These are phyloP conservation scores for Penicillium subrubescens DNA, from an alignment of 495 filamentous ascomycete genomes.

Conservation along the genomic window DNA sequence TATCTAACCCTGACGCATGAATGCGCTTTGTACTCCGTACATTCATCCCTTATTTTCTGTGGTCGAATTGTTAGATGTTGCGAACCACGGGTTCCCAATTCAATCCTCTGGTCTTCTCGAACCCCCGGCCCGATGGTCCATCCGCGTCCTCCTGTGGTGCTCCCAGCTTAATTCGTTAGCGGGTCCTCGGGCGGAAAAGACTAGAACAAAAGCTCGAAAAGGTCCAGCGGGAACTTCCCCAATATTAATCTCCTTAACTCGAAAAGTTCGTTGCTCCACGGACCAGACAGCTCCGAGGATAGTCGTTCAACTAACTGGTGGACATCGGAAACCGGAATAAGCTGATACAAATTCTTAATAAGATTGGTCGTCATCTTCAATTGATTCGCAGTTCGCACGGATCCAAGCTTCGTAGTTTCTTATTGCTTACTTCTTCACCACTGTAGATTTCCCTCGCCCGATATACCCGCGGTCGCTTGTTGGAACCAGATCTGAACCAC, in stretches of 20 bases:
- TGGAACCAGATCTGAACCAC: neutral
- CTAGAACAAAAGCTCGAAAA: neutral
- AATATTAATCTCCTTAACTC: neutral
- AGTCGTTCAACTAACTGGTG: neutral
- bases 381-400: neutral
- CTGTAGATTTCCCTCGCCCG: neutral
- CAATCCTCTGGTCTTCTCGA: neutral
- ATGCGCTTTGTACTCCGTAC: neutral
- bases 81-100: neutral
- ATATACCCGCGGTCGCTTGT: neutral
- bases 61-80: neutral
- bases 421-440: neutral
- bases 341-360: neutral
- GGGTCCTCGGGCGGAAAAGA: neutral
- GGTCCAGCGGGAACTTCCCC: neutral
- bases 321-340: neutral
- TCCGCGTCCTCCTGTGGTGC: neutral
- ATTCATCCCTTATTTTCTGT: neutral
- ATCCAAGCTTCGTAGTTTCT: neutral
- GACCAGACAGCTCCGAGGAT: conserved; percentile 19
- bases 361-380: conserved; percentile 1
- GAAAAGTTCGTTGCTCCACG: neutral
- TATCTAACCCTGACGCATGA: neutral
- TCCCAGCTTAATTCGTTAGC: neutral
- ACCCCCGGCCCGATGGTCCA: neutral